These are phyloP conservation scores for Pseudoscleropodium purum DNA, from an alignment of 225 moss, liverwort and hornwort species.

Conservation along the genomic window DNA sequence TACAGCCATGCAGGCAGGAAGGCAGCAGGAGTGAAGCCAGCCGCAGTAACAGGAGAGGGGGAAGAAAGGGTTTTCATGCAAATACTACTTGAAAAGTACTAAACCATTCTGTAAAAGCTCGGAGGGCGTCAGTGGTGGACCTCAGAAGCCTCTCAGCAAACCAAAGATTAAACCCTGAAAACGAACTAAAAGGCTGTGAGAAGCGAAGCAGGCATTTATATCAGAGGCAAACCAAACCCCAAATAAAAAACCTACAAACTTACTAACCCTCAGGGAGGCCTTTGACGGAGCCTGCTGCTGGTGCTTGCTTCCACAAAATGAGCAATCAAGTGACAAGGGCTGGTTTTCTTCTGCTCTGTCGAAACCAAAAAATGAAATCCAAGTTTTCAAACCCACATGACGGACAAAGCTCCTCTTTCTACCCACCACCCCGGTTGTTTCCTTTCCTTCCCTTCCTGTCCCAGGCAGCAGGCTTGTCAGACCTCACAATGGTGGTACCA, in stretches of 20 bases:
- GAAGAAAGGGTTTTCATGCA: not conserved
- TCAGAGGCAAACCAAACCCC: not conserved
- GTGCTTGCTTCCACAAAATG: not conserved
- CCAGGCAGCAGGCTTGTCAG: not conserved
- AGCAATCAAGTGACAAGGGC: not conserved
- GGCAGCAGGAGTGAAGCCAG: not conserved
- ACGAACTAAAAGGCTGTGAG: not conserved
- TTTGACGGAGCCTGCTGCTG: not conserved
- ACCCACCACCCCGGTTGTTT: not conserved
- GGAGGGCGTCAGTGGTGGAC: not conserved
- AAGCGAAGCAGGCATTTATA: not conserved
- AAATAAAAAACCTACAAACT: not conserved
- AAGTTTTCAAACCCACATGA: not conserved
- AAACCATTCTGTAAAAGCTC: not conserved
- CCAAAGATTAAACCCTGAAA: not conserved
- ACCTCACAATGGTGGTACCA: not conserved
- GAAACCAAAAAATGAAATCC: not conserved
- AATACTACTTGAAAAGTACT: not conserved
- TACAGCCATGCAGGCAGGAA: not conserved
- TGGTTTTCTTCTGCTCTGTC: not conserved
- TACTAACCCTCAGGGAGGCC: not conserved
- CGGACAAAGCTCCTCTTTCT: not conserved
- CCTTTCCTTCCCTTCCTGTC: not conserved
- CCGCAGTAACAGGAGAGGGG: not conserved
- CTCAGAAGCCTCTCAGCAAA: not conserved